These are phyloP conservation scores for Myriosclerotinia duriaeana DNA, from an alignment of 2,329 filamentous ascomycete genomes.

Conservation along the genomic window DNA sequence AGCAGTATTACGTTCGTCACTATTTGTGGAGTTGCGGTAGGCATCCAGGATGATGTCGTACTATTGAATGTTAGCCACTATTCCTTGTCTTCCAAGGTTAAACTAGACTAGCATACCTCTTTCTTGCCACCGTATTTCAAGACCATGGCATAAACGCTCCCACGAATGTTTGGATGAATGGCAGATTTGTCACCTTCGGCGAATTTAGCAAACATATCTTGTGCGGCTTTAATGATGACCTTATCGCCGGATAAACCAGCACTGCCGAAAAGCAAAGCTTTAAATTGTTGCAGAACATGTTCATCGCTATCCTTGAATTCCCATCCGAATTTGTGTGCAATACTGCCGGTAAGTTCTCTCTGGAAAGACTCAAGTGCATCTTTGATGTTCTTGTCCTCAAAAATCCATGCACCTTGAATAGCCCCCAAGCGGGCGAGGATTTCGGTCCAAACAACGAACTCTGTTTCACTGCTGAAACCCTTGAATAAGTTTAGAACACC, in stretches of 20 bases:
- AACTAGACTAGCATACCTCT: constrained; percentile 57
- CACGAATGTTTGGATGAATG: constrained; percentile 87
- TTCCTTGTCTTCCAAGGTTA: background rate
- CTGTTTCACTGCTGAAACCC: constrained; percentile 78
- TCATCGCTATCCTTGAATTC: constrained; percentile 79
- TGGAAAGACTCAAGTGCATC: constrained; percentile 83
- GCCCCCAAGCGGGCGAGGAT: constrained; percentile 75
- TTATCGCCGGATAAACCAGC: constrained; percentile 81
- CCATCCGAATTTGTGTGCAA: constrained; percentile 88
- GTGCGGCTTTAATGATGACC: constrained; percentile 72
- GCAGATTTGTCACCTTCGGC: constrained; percentile 74
- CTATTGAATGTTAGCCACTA: constrained; percentile 42
- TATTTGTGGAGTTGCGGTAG: constrained; percentile 71
- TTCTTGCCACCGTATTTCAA: constrained; percentile 81
- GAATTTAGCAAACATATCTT: constrained; percentile 89
- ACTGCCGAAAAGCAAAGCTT: constrained; percentile 81
- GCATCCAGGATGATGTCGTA: constrained; percentile 76
- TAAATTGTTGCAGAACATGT: constrained; percentile 92
- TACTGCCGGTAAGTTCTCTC: constrained; percentile 70
- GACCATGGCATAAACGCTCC: constrained; percentile 81
- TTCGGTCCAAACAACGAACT: constrained; percentile 95
- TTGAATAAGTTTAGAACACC: constrained; percentile 82
- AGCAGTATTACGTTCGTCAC: constrained; percentile 88
- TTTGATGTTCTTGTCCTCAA: constrained; percentile 71
- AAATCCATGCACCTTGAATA: constrained; percentile 85